Evolutionary conservation across 495 filamentous ascomycete species (phyloP), one percentile per base, ranked within the genome.

Genomic region (Paragyromitra xinjiangensis): DNA sequence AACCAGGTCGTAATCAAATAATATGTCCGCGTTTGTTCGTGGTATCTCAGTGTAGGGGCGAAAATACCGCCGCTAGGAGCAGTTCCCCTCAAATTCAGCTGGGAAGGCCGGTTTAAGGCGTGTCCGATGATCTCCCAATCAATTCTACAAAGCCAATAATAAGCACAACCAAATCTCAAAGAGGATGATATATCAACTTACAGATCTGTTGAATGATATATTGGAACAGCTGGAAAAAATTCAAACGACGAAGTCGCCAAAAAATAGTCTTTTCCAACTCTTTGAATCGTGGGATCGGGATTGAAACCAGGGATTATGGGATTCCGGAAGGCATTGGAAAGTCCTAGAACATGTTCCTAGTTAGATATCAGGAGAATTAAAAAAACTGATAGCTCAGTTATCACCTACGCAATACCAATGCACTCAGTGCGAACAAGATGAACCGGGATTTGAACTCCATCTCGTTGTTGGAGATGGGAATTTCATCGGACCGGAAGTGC

Each of bases 81-180:
- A 0, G 85, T 84, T 1, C 85, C 87, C 29, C 90, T 88, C 81
- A 92, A 89, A 76, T 91, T 88, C 24, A 91, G 82, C 79, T 92
- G 90, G 39, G 85, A 86, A 45, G 86, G 85, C 67, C 88, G 87
- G 44, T 79, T 90, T 61, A 91, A 81, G n/a, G 88, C 90, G 71
- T 90, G 88, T 1, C 84, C 85, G 42, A 89, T 85, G 29, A 87
- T 80, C 6, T 78, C 78, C 85, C 86, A 88, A 50, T 83, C 72
- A 26, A 87, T 82, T 42, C 74, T 79, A 51, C 7, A 26, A 34
- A 22, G 2, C 22, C 24, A 55, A n/a, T 45, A 29, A 45, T 39
- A 37, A 50, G 24, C 3, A 7, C 4, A 16, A 19, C 45, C 16
- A 44, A 44, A 29, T 9, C 19, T 22, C 12, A 0, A 7, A 6